phyloP scores from a whole-genome alignment of 140 eudicot genomes.

The Ambrosia hybrid region DNA sequence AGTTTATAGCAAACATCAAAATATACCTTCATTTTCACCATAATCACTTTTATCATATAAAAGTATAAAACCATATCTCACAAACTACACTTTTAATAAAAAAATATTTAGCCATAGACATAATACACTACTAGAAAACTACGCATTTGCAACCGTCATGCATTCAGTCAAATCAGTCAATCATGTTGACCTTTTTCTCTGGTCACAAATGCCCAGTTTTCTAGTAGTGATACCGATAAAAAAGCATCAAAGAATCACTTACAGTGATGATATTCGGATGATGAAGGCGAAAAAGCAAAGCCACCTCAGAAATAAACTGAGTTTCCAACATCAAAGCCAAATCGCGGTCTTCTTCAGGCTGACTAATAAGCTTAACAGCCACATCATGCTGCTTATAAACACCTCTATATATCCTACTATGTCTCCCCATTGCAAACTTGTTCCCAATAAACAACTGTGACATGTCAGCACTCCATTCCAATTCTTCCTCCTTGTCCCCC shows the following conservation, averaged over 20 bases:
- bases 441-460: conserved; percentile 82
- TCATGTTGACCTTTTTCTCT: too few species aligned
- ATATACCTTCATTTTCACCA: conserved; percentile 1
- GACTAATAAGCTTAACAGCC: conserved; percentile 91
- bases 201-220: too few species aligned
- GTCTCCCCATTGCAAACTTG: conserved; percentile 81
- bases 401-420: conserved; percentile 89
- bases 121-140: too few species aligned
- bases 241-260: conserved; percentile 32
- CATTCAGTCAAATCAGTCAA: too few species aligned
- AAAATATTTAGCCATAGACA: not conserved
- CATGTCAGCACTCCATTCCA: conserved; percentile 96
- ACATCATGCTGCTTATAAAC: conserved; percentile 76
- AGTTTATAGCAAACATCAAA: not conserved
- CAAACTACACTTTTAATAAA: not conserved
- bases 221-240: not conserved
- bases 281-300: conserved; percentile 62
- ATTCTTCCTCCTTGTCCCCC: conserved; percentile 43
- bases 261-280: conserved; percentile 96
- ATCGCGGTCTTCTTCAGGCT: conserved; percentile 84
- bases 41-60: conserved; percentile 1
- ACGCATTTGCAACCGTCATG: too few species aligned
- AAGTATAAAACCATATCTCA: not conserved
- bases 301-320: conserved; percentile 79
- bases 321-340: conserved; percentile 69